A percentile compares a stretch with the other conserved stretches of the same genome.
These are phyloP conservation scores for Wickerhamomyces ciferrii DNA, from an alignment of 805 yeast species.

Conservation along the genomic window DNA sequence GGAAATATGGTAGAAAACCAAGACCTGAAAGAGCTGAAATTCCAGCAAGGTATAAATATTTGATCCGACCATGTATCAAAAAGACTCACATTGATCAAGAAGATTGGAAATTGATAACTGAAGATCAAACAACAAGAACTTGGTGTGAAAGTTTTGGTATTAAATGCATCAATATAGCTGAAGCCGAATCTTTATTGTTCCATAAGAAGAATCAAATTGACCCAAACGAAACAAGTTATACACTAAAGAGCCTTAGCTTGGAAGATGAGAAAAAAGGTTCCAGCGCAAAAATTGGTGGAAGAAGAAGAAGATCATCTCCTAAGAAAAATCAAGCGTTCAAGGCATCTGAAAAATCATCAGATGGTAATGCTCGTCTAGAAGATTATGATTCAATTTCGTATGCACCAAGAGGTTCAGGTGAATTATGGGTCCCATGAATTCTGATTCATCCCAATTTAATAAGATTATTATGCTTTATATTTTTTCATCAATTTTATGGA, in stretches of 20 bases:
- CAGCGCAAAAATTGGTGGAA: background rate
- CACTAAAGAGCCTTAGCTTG: slow-evolving; percentile 12
- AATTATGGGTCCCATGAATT: slow-evolving; percentile 53
- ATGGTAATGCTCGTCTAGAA: slow-evolving; percentile 30
- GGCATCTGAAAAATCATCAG: slow-evolving; percentile 8
- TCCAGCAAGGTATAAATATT: slow-evolving; percentile 47
- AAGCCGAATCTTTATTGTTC: slow-evolving; percentile 33
- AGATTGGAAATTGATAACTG: slow-evolving; percentile 58
- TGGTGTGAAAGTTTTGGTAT: slow-evolving; percentile 55
- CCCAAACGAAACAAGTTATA: slow-evolving; percentile 1
- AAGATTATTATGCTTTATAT: no score
- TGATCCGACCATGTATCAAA: slow-evolving; percentile 54
- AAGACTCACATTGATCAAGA: slow-evolving; percentile 36
- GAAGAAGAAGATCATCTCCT: background rate
- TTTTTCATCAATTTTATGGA: no score
- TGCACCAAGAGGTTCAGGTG: slow-evolving; percentile 59
- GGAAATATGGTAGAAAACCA: slow-evolving; percentile 4
- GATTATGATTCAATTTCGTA: slow-evolving; percentile 41
- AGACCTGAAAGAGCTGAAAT: slow-evolving; percentile 31
- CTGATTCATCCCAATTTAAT: no score
- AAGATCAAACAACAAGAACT: slow-evolving; percentile 46
- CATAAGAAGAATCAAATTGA: slow-evolving; percentile 1
- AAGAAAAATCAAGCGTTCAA: background rate
- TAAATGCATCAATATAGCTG: slow-evolving; percentile 43
- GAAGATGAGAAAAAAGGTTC: background rate